Base-by-base conservation (phyloP, 805 yeast genomes). In the Hyphopichia homilentoma region DNA sequence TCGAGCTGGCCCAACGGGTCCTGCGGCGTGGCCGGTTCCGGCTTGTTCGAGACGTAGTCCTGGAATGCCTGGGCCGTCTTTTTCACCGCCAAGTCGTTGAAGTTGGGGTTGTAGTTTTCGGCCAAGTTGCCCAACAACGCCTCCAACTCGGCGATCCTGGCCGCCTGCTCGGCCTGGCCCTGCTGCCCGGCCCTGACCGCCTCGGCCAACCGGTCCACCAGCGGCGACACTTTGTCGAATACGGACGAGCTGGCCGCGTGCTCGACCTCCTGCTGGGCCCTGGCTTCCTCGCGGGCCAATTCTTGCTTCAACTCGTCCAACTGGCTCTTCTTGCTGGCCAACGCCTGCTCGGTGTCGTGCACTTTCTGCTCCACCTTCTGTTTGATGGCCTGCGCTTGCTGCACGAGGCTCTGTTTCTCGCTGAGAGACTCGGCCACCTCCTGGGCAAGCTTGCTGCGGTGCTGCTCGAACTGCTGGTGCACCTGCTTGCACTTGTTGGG, bases 11-110 rank as follows among this genome's bases (percentile, higher is more conserved):
- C n/a, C n/a, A n/a, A n/a, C n/a, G n/a, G n/a, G n/a, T n/a, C n/a
- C n/a, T n/a, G n/a, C n/a, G n/a, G n/a, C n/a, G n/a, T n/a, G 34
- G 30, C 21, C 19, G 27, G 30, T 4, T 42, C 51, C 8, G 46
- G 57, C 25, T 61, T 56, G 40, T 70, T 70, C 7, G 73, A 69
- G 6, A 56, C 43, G 43, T 72, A 68, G 40, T 75, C 70, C 27
- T 73, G 75, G 49, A 57, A 81, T 0, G 63, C 61, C 13, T 72
- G 62, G 12, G 87, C 79, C 1, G 89, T 79, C 14, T 66, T 72
- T 53, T 86, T 86, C 13, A 89, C 96, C 0, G 89, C 94, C n/a
- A n/a, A n/a, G n/a, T n/a, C n/a, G n/a, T n/a, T n/a, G 6, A 78
- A 76, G 57, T 89, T 96, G 11, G 22, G 22, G n/a, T n/a, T n/a